A percentile compares a stretch with the other conserved stretches of the same genome.
Conservation (phyloP, 495 filamentous ascomycete genomes). For the Aspergillus ostianus region DNA sequence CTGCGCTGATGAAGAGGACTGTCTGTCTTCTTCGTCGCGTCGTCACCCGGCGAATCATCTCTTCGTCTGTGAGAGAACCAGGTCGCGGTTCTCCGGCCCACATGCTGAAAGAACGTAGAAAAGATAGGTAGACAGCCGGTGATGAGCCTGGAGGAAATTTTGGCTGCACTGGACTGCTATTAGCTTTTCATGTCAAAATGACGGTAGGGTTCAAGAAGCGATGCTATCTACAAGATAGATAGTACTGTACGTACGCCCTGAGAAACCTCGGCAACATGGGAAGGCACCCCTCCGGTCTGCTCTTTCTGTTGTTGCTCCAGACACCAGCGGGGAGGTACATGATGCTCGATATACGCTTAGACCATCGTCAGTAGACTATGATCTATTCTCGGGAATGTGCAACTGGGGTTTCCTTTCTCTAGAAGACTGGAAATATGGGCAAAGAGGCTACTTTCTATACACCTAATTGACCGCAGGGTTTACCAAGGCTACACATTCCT, state of each 20-base stretch:
- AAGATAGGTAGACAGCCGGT: slow-evolving; percentile 23
- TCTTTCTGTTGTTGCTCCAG: slow-evolving; percentile 8
- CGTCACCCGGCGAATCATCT: background rate
- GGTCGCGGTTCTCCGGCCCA: slow-evolving; percentile 15
- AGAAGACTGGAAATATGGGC: background rate
- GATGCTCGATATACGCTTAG: slow-evolving; percentile 16
- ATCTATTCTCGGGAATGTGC: background rate
- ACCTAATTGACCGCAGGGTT: background rate
- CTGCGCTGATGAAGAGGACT: background rate
- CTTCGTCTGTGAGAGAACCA: slow-evolving; percentile 1
- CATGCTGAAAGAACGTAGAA: slow-evolving; percentile 18
- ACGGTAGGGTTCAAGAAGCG: background rate
- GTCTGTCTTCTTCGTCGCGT: background rate
- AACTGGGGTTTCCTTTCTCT: background rate
- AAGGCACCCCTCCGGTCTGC: slow-evolving; percentile 24
- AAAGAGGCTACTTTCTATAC: background rate
- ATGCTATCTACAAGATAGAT: background rate
- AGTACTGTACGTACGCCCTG: slow-evolving; percentile 22
- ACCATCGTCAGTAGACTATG: background rate
- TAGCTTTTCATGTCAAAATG: background rate
- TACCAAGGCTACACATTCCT: background rate
- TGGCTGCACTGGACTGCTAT: slow-evolving; percentile 15
- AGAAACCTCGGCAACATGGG: slow-evolving; percentile 21
- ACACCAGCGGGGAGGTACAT: slow-evolving; percentile 22
- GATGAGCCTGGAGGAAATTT: slow-evolving; percentile 25